These are phyloP conservation scores for Trypanosoma cruzi DNA, from an alignment of 208 protist genomes.

Conservation along the genomic window DNA sequence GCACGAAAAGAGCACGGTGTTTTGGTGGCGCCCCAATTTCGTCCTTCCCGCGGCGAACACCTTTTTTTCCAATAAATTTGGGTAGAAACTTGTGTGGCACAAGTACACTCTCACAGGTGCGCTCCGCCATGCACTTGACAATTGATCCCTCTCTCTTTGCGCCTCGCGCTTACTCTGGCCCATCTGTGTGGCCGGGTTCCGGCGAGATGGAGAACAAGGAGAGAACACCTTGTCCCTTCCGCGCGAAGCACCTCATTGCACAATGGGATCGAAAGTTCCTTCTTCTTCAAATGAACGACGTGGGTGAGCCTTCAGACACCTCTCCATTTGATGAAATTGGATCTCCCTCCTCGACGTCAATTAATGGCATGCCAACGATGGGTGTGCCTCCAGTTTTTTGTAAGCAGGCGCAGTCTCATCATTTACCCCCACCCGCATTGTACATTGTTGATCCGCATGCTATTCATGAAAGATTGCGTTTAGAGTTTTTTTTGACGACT, in stretches of 20 bases:
- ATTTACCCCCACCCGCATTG: slow-evolving; percentile 3
- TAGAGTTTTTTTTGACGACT: slow-evolving; percentile 71
- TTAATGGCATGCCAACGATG: too few species aligned
- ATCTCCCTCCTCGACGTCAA: neutral
- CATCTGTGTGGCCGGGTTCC: slow-evolving; percentile 6
- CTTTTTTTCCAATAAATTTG: slow-evolving; percentile 24
- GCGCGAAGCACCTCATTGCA: slow-evolving; percentile 19
- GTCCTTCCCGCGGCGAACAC: slow-evolving; percentile 12
- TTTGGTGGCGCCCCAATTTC: neutral
- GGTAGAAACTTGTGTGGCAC: neutral
- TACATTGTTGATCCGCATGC: slow-evolving; percentile 75
- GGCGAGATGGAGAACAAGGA: neutral
- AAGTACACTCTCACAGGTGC: slow-evolving; percentile 17
- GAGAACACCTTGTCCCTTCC: slow-evolving; percentile 11
- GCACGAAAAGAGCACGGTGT: neutral
- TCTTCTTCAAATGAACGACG: slow-evolving; percentile 15
- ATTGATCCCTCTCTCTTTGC: slow-evolving; percentile 14
- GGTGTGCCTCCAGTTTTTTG: neutral
- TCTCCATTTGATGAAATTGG: neutral
- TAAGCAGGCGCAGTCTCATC: neutral
- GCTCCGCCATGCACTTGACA: slow-evolving; percentile 1
- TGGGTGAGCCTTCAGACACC: neutral
- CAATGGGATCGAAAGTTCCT: slow-evolving; percentile 34
- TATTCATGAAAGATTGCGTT: slow-evolving; percentile 70
- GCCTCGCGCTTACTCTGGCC: slow-evolving; percentile 3